Base-by-base conservation (phyloP, 108 stramenopile genomes). In the Cyclotella choctawhatcheeana region DNA sequence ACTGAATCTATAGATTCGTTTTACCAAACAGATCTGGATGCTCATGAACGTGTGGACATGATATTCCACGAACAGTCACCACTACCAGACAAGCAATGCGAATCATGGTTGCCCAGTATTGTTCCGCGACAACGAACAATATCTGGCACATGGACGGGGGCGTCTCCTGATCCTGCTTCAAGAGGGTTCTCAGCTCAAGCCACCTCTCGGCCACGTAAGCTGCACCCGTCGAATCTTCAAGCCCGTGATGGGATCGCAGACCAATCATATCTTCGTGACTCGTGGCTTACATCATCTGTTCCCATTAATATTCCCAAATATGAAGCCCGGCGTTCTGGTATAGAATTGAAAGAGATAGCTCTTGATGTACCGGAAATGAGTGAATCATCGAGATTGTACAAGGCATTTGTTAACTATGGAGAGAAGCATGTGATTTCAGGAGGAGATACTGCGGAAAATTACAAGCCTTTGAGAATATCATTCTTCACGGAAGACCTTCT, bases 241-340 rank as follows among this genome's bases (percentile, higher is more conserved):
- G 51, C 29, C 8, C 59, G 48, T 30, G 4, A 30, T 44, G 52
- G 47, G 2, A 58, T 35, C 26, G 30, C 69, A 25, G 52, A 55
- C 20, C 62, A 65, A 20, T 61, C 67, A 30, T 25, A 72, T 1
- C 37, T 74, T 32, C 43, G 66, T 5, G 61, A 81, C 52, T 81
- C 79, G 22, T 81, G 79, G 79, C 43, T 74, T 26, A 74, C 73
- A 20, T 69, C 67, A 26, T 56, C 73, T 29, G 68, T 74, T n/a
- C 79, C 73, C 20, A 81, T 81, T 44, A 81, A 81, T 45, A 37
- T 64, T 33, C 79, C 79, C 22, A 81, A 81, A 27, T 81, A 74
- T 65, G 16, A 72, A 3, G 29, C n/a, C 12, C 66, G 44, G 27
- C 60, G 20, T 20, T 50, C 29, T 35, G 31, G 44, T 37, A 29